Percentiles rank a stretch among this genome's conserved stretches.
Evolutionary conservation across 139 green algal species (phyloP).

Genomic region (Chloropicon primus): DNA sequence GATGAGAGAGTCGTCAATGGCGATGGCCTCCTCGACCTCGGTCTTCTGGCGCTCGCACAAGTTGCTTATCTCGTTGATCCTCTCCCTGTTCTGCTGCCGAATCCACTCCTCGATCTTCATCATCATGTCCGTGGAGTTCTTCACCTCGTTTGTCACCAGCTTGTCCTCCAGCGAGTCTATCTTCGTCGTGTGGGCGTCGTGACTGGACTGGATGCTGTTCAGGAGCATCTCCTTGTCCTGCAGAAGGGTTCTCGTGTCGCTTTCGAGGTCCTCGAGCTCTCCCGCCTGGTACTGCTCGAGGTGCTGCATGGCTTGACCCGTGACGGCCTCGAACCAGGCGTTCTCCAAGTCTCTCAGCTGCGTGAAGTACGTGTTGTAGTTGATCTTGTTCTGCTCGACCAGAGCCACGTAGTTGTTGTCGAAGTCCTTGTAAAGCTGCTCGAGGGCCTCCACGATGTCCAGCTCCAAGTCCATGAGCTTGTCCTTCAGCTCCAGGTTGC

Average conservation of each 20-base stretch:
- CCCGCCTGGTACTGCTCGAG: slow-evolving; percentile 8
- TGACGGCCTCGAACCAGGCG: slow-evolving; percentile 15
- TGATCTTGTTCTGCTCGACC: slow-evolving; percentile 43
- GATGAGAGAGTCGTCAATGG: background rate
- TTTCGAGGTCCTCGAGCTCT: slow-evolving; percentile 6
- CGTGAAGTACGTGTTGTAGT: slow-evolving; percentile 41
- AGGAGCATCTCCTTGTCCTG: slow-evolving; percentile 32
- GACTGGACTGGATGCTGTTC: slow-evolving; percentile 33
- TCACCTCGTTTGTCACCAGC: slow-evolving; percentile 37
- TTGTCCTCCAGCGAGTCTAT: slow-evolving; percentile 58
- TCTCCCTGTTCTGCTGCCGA: slow-evolving; percentile 35
- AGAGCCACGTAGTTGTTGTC: slow-evolving; percentile 57
- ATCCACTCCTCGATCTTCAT: slow-evolving; percentile 19
- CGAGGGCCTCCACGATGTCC: slow-evolving; percentile 35
- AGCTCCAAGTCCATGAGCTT: slow-evolving; percentile 50
- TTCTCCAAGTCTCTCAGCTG: slow-evolving; percentile 12
- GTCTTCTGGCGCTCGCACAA: slow-evolving; percentile 46
- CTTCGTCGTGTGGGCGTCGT: slow-evolving; percentile 47
- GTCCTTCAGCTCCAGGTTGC: slow-evolving; percentile 21
- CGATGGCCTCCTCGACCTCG: slow-evolving; percentile 11
- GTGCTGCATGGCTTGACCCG: background rate
- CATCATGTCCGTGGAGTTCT: slow-evolving; percentile 23
- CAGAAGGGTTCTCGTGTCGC: slow-evolving; percentile 12
- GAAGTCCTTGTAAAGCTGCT: slow-evolving; percentile 43
- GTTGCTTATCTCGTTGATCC: slow-evolving; percentile 48